Conservation (phyloP, 2,329 filamentous ascomycete genomes). For the Aspergillus pseudoterreus region DNA sequence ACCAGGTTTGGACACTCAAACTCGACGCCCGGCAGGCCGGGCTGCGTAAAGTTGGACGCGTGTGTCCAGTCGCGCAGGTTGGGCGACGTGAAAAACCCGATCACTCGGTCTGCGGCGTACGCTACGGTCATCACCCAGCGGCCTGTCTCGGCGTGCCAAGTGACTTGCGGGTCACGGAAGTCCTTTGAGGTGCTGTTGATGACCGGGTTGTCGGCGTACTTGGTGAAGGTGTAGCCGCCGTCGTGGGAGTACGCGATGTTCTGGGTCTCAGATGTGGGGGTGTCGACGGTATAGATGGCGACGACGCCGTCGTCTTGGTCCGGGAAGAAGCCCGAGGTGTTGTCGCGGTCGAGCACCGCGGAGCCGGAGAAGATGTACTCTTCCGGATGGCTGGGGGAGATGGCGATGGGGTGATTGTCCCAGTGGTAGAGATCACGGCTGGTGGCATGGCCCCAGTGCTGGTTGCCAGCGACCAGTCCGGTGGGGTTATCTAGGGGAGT, state of each 20-base stretch:
- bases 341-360: constrained; percentile 58
- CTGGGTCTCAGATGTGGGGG: constrained; percentile 45
- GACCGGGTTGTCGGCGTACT: constrained; percentile 59
- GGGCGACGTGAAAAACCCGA: constrained; percentile 60
- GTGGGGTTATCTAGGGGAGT: constrained; percentile 47
- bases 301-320: constrained; percentile 60
- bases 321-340: constrained; percentile 64
- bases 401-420: constrained; percentile 61
- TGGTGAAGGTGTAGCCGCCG: constrained; percentile 59
- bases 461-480: constrained; percentile 51
- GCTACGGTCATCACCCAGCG: constrained; percentile 59
- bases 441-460: constrained; percentile 67
- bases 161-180: constrained; percentile 65
- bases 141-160: constrained; percentile 50
- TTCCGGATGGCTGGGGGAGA: constrained; percentile 46
- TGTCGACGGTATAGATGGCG: constrained; percentile 52
- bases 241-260: constrained; percentile 61
- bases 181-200: constrained; percentile 53
- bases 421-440: constrained; percentile 61
- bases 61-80: constrained; percentile 58
- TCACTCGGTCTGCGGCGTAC: constrained; percentile 52
- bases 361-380: constrained; percentile 53
- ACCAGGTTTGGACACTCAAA: constrained; percentile 65
- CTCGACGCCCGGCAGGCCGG: constrained; percentile 52
- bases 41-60: constrained; percentile 55